Percentiles rank a stretch among this genome's conserved stretches.
phyloP scores from a whole-genome alignment of 179 eudicot species.

The Silene coronaria region DNA sequence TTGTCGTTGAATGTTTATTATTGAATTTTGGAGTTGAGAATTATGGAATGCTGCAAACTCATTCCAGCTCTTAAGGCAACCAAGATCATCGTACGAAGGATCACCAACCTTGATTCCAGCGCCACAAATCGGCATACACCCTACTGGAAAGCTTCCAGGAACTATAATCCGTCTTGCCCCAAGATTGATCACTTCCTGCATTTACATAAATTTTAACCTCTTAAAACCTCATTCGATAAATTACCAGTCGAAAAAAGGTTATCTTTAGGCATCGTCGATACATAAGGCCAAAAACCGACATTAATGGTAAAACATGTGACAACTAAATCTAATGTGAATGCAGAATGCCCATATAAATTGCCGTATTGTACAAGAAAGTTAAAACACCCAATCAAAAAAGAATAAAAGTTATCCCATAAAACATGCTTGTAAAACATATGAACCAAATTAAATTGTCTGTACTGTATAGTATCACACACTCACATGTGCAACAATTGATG shows the following conservation, averaged over 20 bases:
- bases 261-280: too few relatives aligned
- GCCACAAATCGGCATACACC: constrained; percentile 11
- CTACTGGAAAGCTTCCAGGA: constrained; percentile 14
- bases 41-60: constrained; percentile 15
- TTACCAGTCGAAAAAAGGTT: too few relatives aligned
- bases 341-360: too few relatives aligned
- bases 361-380: not conserved
- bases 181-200: constrained; percentile 17
- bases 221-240: too few relatives aligned
- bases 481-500: not conserved
- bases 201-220: not conserved
- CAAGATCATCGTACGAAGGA: constrained; percentile 5
- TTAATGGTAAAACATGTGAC: not conserved
- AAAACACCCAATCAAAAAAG: not conserved
- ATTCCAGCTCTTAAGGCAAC: constrained; percentile 16
- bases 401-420: not conserved
- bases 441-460: not conserved
- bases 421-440: not conserved
- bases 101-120: not conserved
- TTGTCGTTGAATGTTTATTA: constrained; percentile 2
- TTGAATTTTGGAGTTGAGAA: constrained; percentile 12
- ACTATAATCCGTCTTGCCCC: constrained; percentile 12
- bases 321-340: not conserved
- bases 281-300: too few relatives aligned
- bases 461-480: not conserved